Conservation (phyloP, 2,329 filamentous ascomycete species). For the Pezicula neosporulosa region DNA sequence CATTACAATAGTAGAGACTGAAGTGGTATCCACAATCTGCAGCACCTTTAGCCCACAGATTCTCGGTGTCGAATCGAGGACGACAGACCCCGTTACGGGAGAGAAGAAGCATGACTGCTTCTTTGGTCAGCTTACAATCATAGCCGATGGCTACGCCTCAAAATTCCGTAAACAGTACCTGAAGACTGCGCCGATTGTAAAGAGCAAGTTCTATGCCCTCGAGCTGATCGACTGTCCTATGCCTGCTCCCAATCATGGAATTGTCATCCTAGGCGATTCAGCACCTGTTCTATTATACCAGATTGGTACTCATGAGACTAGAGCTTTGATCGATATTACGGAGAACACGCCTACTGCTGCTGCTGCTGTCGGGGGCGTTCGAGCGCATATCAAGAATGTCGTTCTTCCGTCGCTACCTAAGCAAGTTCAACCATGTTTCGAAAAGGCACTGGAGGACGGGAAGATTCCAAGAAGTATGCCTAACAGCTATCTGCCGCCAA, state of each 20-base stretch:
- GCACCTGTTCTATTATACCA: constrained; percentile 90
- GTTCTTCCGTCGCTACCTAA: constrained; percentile 76
- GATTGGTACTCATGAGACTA: constrained; percentile 92
- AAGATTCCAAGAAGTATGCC: constrained; percentile 83
- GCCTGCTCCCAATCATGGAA: constrained; percentile 72
- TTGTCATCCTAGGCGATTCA: constrained; percentile 79
- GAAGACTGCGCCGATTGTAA: constrained; percentile 61
- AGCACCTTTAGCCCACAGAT: constrained; percentile 68
- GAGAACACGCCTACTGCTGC: constrained; percentile 71
- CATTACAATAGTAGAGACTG: constrained; percentile 88
- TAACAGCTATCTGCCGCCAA: constrained; percentile 86
- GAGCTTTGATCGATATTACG: constrained; percentile 85
- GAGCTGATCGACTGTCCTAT: constrained; percentile 87
- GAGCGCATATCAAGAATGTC: constrained; percentile 75
- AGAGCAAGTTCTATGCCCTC: constrained; percentile 88
- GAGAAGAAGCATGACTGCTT: constrained; percentile 68
- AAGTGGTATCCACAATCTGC: constrained; percentile 72
- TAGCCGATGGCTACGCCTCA: constrained; percentile 89
- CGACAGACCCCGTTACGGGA: constrained; percentile 52
- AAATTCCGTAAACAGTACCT: constrained; percentile 85
- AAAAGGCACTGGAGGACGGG: constrained; percentile 72
- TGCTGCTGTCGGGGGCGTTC: constrained; percentile 74
- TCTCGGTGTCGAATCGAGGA: constrained; percentile 76
- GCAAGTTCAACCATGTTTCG: constrained; percentile 69
- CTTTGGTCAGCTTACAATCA: constrained; percentile 84